Evolutionary conservation across 2,329 filamentous ascomycete genomes (phyloP), one percentile per base, ranked within the genome.

Genomic region (Hymenotorrendiella dingleyae): DNA sequence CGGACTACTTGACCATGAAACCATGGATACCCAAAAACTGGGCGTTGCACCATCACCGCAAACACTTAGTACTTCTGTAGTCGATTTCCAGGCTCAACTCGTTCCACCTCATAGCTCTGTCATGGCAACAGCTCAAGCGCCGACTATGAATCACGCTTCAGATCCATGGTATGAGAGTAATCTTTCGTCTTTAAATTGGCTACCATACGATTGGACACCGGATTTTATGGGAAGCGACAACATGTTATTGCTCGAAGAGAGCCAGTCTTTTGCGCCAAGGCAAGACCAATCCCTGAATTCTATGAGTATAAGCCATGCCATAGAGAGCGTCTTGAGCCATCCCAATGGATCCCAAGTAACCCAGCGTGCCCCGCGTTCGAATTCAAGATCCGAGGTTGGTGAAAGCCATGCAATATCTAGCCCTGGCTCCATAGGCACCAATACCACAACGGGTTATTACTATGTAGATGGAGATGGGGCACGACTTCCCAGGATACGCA

Each of bases 381-480:
- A 19, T 9, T 7, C 16, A 12, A 16, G 22, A 16, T 21, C 23
- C 30, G 44, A 48, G 22, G 9, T 36, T 34, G 27, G 39, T 22
- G 43, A 46, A 43, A 37, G 30, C 6, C 40, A 40, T 9, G 42
- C 45, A 2, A 34, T 39, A n/a, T 47, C 52, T 23, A 54, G 48
- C 36, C 45, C 50, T 19, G 41, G 46, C 9, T 47, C 51, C n/a
- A 42, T 42, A 30, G 49, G 42, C 12, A 46, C 40, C 1, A 40
- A 47, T 14, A 43, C 29, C 28, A 43, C 44, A 7, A n/a, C n/a
- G n/a, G 54, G 56, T 4, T 43, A 50, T 10, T 58, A 50, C 35
- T 57, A 57, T 36, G 50, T 59, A 17, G 54, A 57, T 26, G 53
- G 56, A 10, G 50, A 54, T 39, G 54, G 56, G 5, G 53, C 52